Evolutionary conservation across 805 yeast species (phyloP), one percentile per base, ranked within the genome.

Genomic region (Zygotorulaspora sp.): DNA sequence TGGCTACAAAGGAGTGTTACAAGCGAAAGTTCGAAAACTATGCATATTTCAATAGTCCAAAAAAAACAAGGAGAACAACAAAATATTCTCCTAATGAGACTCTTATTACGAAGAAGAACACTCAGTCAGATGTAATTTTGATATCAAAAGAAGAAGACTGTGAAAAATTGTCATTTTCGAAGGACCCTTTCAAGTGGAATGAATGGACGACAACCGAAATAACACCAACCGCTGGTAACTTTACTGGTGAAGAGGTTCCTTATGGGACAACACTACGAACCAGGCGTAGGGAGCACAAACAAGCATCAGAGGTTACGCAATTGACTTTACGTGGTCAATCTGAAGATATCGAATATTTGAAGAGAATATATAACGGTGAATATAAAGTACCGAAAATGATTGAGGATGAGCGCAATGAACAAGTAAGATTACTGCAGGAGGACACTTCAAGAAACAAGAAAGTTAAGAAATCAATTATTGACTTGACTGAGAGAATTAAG

Each of bases 211-310:
- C 54, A 5, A 47, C 53, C 19, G 58, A 71, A 51, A 49, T 70
- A 53, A 49, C 71, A 47, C 49, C 70, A 60, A 51, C 44, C 47
- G 36, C 30, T 8, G 28, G 25, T 14, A 16, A 22, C 1, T 5
- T 18, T 11, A 21, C 18, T 6, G 38, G 40, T 9, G 12, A 34
- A 14, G 22, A 25, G 9, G 14, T 10, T 10, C 29, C 22, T 7
- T 70, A 70, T 41, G 74, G 74, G 3, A 64, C 70, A 1, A 43
- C 56, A 2, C 61, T 68, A 32, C 31, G 57, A 28, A 44, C 50
- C 29, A 54, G 54, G 35, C 40, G 41, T 6, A 51, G 42, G 18
- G 10, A 20, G 14, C 24, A 25, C 23, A 32, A 30, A 18, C 41
- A 32, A 8, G 22, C 26, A n/a, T 19, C 18, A 25, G 43, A 35